Base-by-base conservation (phyloP, 1,139 yeast species). In the Arxiozyma bovina region DNA sequence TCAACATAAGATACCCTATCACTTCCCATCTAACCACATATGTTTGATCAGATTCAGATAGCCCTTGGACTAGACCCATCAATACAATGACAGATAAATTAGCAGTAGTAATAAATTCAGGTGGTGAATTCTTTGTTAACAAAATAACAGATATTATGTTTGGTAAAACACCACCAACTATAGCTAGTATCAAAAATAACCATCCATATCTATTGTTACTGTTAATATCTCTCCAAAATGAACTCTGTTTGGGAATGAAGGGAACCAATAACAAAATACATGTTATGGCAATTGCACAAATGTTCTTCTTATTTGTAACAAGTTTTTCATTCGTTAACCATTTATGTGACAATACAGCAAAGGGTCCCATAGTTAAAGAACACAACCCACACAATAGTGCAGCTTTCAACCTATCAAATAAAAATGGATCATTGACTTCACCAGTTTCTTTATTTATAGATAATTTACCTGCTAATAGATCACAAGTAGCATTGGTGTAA, bases 21-120 rank as follows among this genome's bases (percentile, higher is more conserved):
- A 66, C 67, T 56, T 66, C 69, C 68, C 69, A 65, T 55, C 67
- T 62, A 23, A 66, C 62, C 25, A 66, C 61, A 18, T 62, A 60
- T n/a, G 67, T 62, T 51, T 62, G 63, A 11, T 60, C 59, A 42
- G 66, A 62, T 55, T 65, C 68, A 44, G 61, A 58, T 23, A 64
- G 54, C 66, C 68, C 65, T 51, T 66, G 67, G 27, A 63, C 61
- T 42, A 65, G 52, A 23, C 68, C 69, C 61, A 63, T 63, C 41
- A 58, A 54, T 5, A 65, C 59, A 51, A 66, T 65, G 15, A 59
- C 55, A 8, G 65, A 66, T 45, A 66, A 53, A 50, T 61, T 62
- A 17, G 60, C 55, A 9, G 70, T 66, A 0, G 68, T 63, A 1
- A 62, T 41, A 50, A 63, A 65, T 50, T 63, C 66, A 15, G 67